These are phyloP conservation scores for Arabidopsis hybrid DNA, from an alignment of 441 rosid species.

Conservation along the genomic window DNA sequence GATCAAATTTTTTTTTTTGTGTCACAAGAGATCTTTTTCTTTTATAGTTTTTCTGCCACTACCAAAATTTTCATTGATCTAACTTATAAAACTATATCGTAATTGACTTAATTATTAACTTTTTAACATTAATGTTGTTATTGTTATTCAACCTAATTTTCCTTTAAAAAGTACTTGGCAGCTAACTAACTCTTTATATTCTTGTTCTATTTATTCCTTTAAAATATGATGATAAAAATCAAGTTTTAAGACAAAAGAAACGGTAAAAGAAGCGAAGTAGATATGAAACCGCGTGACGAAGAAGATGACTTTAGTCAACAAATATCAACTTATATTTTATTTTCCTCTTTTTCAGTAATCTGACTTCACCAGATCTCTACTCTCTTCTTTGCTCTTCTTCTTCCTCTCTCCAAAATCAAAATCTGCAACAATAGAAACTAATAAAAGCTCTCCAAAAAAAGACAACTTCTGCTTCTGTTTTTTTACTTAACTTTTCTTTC, in stretches of 20 bases:
- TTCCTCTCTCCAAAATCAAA: neutral
- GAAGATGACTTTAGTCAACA: conserved; percentile 45
- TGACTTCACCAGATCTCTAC: conserved; percentile 32
- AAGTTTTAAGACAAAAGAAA: neutral
- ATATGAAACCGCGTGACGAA: conserved; percentile 46
- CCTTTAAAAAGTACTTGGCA: neutral
- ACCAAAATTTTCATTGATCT: neutral
- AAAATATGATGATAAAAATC: neutral
- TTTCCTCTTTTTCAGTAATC: conserved; percentile 8
- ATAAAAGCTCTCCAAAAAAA: neutral
- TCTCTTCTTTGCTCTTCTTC: conserved; percentile 21
- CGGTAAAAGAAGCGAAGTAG: neutral
- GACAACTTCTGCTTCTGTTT: conserved; percentile 1
- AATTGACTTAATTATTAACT: neutral
- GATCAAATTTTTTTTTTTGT: neutral
- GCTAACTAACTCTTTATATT: neutral
- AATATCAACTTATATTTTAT: conserved; percentile 28
- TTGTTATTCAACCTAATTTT: neutral
- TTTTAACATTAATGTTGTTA: neutral
- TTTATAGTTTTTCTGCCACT: neutral
- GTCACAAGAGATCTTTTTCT: too few relatives aligned
- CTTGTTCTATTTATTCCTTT: neutral
- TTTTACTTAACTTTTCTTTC: neutral
- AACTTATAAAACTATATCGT: neutral
- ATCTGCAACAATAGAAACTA: neutral